Percentiles rank a stretch among this genome's conserved stretches.
These are phyloP conservation scores for Pueraria montana DNA, from an alignment of 306 rosid genomes.

Conservation along the genomic window DNA sequence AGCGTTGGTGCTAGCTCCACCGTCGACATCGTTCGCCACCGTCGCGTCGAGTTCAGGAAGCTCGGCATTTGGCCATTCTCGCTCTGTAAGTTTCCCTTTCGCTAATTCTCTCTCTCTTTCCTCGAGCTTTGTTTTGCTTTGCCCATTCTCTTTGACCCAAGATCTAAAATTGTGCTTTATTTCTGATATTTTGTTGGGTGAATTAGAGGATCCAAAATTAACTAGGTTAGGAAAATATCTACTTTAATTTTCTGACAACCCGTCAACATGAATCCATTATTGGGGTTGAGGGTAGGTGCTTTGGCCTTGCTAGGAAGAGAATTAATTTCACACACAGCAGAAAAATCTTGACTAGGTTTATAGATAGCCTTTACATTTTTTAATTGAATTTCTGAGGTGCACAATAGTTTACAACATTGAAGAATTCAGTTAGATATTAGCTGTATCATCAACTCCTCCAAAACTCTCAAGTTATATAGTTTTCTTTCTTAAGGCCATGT, in stretches of 20 bases:
- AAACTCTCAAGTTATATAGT: neutral
- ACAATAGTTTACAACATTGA: neutral
- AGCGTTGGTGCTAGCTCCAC: no score
- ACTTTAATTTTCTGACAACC: conserved; percentile 2
- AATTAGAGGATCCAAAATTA: conserved; percentile 16
- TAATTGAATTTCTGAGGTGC: neutral
- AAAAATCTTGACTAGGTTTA: no score
- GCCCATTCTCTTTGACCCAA: no score
- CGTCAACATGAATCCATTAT: neutral
- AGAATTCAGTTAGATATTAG: conserved; percentile 1
- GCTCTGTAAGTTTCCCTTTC: no score
- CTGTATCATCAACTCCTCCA: neutral
- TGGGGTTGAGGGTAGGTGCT: neutral
- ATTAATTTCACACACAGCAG: neutral
- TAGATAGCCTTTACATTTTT: neutral
- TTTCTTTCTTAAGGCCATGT: neutral
- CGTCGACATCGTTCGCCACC: no score
- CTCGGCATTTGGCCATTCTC: no score
- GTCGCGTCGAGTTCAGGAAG: no score
- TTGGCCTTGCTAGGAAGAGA: conserved; percentile 4
- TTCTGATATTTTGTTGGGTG: conserved; percentile 22
- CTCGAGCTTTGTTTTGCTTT: no score
- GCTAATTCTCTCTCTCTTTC: no score
- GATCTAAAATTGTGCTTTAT: neutral
- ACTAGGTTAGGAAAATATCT: neutral